These are phyloP conservation scores for Ilyonectria sp. DNA, from an alignment of 2,329 filamentous ascomycete species.

Conservation along the genomic window DNA sequence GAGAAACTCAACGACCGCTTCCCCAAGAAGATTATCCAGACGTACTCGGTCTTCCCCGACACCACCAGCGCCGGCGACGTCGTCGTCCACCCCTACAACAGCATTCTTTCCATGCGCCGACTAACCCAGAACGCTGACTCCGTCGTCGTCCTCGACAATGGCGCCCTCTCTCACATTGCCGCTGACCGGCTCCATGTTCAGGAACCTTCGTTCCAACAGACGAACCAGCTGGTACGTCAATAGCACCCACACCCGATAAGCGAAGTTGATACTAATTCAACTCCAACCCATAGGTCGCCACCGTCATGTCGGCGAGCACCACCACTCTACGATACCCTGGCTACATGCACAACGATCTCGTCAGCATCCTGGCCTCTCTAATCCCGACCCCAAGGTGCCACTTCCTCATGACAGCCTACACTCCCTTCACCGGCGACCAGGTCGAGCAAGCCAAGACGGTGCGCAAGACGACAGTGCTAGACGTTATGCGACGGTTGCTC, in stretches of 20 bases:
- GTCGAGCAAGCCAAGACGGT: constrained; percentile 98
- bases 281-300: constrained; percentile 74
- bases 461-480: constrained; percentile 96
- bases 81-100: constrained; percentile 99
- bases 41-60: constrained; percentile 98
- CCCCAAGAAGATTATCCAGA: constrained; percentile 99
- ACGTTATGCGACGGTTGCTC: constrained; percentile 95
- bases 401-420: constrained; percentile 99
- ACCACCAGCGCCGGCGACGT: constrained; percentile 90
- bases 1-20: constrained; percentile 97
- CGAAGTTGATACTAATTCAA: background rate
- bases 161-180: constrained; percentile 92
- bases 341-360: constrained; percentile 99
- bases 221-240: constrained; percentile 86
- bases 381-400: constrained; percentile 97
- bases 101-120: constrained; percentile 89
- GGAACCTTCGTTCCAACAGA: constrained; percentile 96
- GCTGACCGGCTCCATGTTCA: constrained; percentile 95
- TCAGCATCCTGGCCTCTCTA: constrained; percentile 94
- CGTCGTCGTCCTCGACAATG: constrained; percentile 97
- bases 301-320: constrained; percentile 98
- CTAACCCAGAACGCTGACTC: constrained; percentile 97
- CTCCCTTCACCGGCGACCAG: constrained; percentile 95
- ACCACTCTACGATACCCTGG: constrained; percentile 97
- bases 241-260: background rate